A percentile compares a stretch with the other conserved stretches of the same genome.
phyloP scores from a whole-genome alignment of 2,329 filamentous ascomycete genomes.

The Arthroderma sp. region DNA sequence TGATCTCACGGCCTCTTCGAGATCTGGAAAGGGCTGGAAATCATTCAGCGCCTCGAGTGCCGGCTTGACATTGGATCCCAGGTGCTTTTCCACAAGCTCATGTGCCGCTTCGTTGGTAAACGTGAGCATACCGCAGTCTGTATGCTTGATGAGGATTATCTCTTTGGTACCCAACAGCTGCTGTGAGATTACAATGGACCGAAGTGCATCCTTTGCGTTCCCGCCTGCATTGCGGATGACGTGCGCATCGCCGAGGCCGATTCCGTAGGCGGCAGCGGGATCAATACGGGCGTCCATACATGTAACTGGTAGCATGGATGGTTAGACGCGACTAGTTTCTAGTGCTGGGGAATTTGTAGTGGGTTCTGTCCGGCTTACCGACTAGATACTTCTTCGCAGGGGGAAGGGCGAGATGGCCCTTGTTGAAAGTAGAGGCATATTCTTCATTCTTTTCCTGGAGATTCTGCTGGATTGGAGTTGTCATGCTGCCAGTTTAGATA shows the following conservation, averaged over 20 bases:
- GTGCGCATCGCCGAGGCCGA: constrained; percentile 63
- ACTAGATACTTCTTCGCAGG: constrained; percentile 57
- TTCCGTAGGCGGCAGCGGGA: constrained; percentile 54
- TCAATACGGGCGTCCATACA: constrained; percentile 73
- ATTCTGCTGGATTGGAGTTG: constrained; percentile 40
- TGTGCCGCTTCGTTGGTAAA: constrained; percentile 49
- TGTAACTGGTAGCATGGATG: constrained; percentile 39
- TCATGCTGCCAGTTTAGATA: constrained; percentile 17
- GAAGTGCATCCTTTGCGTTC: constrained; percentile 53
- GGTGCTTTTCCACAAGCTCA: constrained; percentile 44
- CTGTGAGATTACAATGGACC: constrained; percentile 64
- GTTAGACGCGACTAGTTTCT: neutral
- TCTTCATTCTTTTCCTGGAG: constrained; percentile 44
- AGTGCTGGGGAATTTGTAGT: neutral
- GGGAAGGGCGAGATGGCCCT: constrained; percentile 53
- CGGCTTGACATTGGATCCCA: constrained; percentile 39
- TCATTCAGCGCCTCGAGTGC: constrained; percentile 36
- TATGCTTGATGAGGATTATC: constrained; percentile 62
- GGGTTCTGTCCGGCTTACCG: constrained; percentile 29
- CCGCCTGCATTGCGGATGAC: constrained; percentile 63
- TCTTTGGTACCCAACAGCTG: constrained; percentile 65
- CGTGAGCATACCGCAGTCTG: constrained; percentile 59
- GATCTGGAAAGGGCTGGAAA: constrained; percentile 52
- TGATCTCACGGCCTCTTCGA: constrained; percentile 50
- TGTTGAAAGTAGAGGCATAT: constrained; percentile 48